These are phyloP conservation scores for Globisporangium canariense DNA, from an alignment of 352 stramenopile genomes.

Conservation along the genomic window DNA sequence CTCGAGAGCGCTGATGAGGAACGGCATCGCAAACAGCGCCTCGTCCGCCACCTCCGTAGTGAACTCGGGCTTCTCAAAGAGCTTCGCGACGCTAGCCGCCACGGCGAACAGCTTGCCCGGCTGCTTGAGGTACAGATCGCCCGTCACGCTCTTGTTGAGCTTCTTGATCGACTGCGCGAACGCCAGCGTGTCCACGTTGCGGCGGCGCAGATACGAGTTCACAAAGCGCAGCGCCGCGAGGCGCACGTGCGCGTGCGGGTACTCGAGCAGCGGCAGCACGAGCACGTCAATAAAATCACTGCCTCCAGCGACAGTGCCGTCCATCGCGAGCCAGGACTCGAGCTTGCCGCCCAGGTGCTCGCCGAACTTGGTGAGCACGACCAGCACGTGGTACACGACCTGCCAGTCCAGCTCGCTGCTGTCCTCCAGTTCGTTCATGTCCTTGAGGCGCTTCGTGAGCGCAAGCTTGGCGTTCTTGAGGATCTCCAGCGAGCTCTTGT, in stretches of 20 bases:
- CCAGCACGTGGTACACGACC: conserved; percentile 57
- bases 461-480: conserved; percentile 33
- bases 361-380: conserved; percentile 62
- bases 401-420: conserved; percentile 53
- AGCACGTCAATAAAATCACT: conserved; percentile 44
- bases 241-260: conserved; percentile 76
- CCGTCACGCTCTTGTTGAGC: conserved; percentile 24
- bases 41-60: conserved; percentile 52
- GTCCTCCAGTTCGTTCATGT: conserved; percentile 44
- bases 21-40: conserved; percentile 54
- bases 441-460: conserved; percentile 32
- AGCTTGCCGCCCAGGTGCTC: conserved; percentile 53
- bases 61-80: conserved; percentile 61
- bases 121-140: conserved; percentile 46
- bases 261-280: conserved; percentile 57
- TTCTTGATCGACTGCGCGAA: conserved; percentile 35
- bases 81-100: conserved; percentile 54
- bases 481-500: conserved; percentile 50
- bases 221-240: conserved; percentile 52
- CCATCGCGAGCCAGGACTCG: conserved; percentile 57
- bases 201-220: conserved; percentile 62
- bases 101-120: conserved; percentile 60
- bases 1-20: conserved; percentile 58
- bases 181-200: conserved; percentile 41
- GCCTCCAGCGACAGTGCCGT: conserved; percentile 1